Conservation (phyloP, 2,329 filamentous ascomycete species). For the Calonectria pseudoturangicola region DNA sequence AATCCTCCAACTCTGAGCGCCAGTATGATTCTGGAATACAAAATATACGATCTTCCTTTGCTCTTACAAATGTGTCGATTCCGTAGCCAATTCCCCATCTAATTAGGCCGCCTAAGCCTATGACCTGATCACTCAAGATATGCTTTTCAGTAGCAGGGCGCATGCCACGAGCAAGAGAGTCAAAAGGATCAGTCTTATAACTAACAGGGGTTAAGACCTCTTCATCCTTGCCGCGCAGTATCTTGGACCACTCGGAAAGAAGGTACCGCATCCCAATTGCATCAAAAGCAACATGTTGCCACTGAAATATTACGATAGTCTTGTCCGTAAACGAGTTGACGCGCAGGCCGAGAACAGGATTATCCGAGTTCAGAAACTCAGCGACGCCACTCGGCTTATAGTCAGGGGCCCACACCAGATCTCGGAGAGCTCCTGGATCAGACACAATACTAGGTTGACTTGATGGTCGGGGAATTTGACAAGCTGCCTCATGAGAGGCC, state of each 20-base stretch:
- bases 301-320: constrained; percentile 3
- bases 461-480: constrained; percentile 11
- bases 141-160: constrained; percentile 27
- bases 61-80: background rate
- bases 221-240: constrained; percentile 28
- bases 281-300: constrained; percentile 35
- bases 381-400: constrained; percentile 21
- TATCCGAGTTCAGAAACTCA: constrained; percentile 29
- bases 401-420: constrained; percentile 24
- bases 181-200: constrained; percentile 27
- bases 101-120: background rate
- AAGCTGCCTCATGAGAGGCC: constrained; percentile 27
- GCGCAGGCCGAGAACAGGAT: constrained; percentile 13
- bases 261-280: constrained; percentile 14
- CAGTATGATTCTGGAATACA: constrained; percentile 30
- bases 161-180: constrained; percentile 3
- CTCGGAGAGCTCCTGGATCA: constrained; percentile 30
- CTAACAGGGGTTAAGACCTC: constrained; percentile 3
- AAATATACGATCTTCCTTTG: constrained; percentile 28
- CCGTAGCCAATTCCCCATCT: constrained; percentile 29
- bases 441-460: constrained; percentile 8
- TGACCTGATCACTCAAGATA: constrained; percentile 2
- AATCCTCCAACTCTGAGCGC: constrained; percentile 4
- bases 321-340: constrained; percentile 36
- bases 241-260: constrained; percentile 19